Evolutionary conservation across 495 filamentous ascomycete genomes (phyloP), one percentile per base, ranked within the genome.

Genomic region (Rostrohypoxylon terebratum): DNA sequence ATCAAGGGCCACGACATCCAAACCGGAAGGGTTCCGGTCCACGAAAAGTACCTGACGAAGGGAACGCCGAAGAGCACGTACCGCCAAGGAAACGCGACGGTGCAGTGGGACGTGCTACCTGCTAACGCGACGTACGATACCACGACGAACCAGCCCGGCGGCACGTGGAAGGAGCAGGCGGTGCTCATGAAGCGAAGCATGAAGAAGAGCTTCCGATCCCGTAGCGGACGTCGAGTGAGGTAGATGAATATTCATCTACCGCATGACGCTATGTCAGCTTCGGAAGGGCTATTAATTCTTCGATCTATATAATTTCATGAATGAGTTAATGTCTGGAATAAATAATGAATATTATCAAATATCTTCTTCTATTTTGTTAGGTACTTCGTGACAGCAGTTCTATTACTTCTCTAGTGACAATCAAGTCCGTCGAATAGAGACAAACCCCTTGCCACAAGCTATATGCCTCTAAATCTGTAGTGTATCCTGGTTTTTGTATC

Each of bases 1-100:
- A 84, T 91, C 54, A 74, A 74, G 4, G 86, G 88, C 14, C 77
- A 75, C 40, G 90, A 91, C 58, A 82, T 92, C 50, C 88, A 89
- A 34, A 91, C 88, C 14, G 90, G 90, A 3, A 78, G 77, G 54
- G 54, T 77, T 1, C 65, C 73, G 3, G 71, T 84, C 14, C 63
- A 48, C 0, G 51, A 47, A 11, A 66, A 67, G 1, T 89, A 88
- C 71, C 75, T 78, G 45, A 90, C 87, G 3, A 61, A 76, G 4
- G 89, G 89, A 0, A 66, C 86, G 4, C 62, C 75, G 23, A 81
- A 82, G 66, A 88, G 85, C 68, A 84, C 81, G 28, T 90, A 83
- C 69, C 77, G 83, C 13, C 86, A 91, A 75, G 88, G 89, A 0
- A 89, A 88, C 67, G 72, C 75, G 1, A 90, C 87, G 0, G 74